Evolutionary conservation across 2,329 filamentous ascomycete species (phyloP).

Genomic region (Myriosclerotinia curreyana): DNA sequence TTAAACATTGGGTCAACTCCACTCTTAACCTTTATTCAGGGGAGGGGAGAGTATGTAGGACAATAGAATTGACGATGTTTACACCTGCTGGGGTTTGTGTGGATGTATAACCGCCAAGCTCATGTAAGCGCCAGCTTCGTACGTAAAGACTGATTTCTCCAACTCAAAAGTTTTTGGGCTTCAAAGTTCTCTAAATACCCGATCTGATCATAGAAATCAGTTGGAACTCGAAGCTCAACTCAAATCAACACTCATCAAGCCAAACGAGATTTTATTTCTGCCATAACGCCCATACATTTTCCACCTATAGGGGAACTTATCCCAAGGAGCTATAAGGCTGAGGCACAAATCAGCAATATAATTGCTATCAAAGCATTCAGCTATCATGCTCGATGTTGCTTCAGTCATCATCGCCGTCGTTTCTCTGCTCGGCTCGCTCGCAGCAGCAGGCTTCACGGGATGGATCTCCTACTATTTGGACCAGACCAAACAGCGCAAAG

Average conservation of each 20-base stretch:
- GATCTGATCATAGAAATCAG: neutral
- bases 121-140: constrained; percentile 13
- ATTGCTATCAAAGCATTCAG: too few species aligned
- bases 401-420: constrained; percentile 34
- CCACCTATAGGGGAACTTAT: neutral
- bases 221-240: neutral
- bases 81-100: too few species aligned
- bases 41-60: too few species aligned
- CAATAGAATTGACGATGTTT: too few species aligned
- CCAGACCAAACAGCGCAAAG: constrained; percentile 31
- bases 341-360: neutral
- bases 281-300: neutral
- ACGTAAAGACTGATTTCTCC: neutral
- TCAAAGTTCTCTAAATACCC: neutral
- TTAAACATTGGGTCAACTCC: too few species aligned
- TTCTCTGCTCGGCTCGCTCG: constrained; percentile 33
- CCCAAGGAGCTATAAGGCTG: neutral
- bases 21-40: too few species aligned
- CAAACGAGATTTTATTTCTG: neutral
- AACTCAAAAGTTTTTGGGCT: neutral
- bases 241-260: neutral
- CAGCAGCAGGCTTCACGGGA: constrained; percentile 33
- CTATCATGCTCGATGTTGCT: constrained; percentile 29
- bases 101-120: too few species aligned
- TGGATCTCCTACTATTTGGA: constrained; percentile 36